phyloP scores from a whole-genome alignment of 2,329 filamentous ascomycete species.

The Pseudohalonectria lignicola region DNA sequence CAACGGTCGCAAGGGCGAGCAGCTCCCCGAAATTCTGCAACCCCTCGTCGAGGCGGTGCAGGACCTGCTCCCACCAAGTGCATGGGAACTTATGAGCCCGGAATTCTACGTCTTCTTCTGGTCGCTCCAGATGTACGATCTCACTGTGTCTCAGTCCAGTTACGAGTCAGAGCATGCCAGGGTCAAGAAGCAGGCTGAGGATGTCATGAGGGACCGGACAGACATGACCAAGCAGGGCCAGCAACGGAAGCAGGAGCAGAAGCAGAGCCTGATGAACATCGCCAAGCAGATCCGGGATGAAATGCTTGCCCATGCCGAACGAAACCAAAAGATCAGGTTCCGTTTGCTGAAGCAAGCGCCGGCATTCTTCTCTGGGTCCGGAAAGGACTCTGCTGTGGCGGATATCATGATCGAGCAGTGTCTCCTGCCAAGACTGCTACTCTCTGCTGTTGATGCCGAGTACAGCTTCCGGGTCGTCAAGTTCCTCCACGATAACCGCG shows the following conservation, averaged over 20 bases:
- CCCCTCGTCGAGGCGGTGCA: constrained; percentile 62
- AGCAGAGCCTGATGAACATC: constrained; percentile 57
- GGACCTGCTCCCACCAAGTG: constrained; percentile 45
- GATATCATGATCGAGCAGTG: constrained; percentile 80
- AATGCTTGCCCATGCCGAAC: constrained; percentile 56
- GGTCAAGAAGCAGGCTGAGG: constrained; percentile 54
- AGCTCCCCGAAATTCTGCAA: constrained; percentile 60
- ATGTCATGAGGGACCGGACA: constrained; percentile 58
- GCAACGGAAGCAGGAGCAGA: constrained; percentile 57
- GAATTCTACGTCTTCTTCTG: constrained; percentile 88
- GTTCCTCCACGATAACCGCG: constrained; percentile 73
- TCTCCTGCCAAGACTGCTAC: constrained; percentile 73
- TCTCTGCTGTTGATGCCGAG: constrained; percentile 80
- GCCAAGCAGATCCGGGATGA: constrained; percentile 64
- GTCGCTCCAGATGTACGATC: constrained; percentile 75
- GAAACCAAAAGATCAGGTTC: constrained; percentile 55
- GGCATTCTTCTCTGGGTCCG: constrained; percentile 62
- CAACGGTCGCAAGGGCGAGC: constrained; percentile 26
- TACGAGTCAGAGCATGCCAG: constrained; percentile 68
- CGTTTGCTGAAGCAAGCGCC: constrained; percentile 67
- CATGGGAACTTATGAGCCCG: constrained; percentile 61
- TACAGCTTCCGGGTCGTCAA: constrained; percentile 82
- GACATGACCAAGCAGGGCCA: constrained; percentile 59
- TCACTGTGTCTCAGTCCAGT: constrained; percentile 63
- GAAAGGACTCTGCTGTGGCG: constrained; percentile 56